Evolutionary conservation across 768 basidiomycete species (phyloP).

Genomic region (Leccinum uliginosum): DNA sequence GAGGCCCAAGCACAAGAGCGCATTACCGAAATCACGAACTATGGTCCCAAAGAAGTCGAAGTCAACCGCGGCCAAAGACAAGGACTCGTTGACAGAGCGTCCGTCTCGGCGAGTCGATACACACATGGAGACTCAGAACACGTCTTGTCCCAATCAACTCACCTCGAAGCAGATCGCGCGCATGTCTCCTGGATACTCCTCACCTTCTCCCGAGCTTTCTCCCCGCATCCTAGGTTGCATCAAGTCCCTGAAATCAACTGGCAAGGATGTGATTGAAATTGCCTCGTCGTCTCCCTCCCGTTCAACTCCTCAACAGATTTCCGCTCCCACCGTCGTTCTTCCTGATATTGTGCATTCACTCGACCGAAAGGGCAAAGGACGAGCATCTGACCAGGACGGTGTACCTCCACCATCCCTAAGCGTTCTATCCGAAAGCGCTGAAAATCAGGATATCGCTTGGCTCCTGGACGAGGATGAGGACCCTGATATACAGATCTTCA

Average conservation of each 20-base stretch:
- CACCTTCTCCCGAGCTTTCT: conserved; percentile 14
- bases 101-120: conserved; percentile 42
- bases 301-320: conserved; percentile 10
- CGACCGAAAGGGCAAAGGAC: conserved; percentile 13
- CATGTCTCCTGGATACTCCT: conserved; percentile 7
- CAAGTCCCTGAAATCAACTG: conserved; percentile 22
- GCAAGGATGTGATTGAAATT: conserved; percentile 29
- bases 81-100: conserved; percentile 31
- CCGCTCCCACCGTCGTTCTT: background rate
- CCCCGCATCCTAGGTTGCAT: background rate
- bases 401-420: background rate
- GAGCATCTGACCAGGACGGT: background rate
- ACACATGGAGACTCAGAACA: conserved; percentile 49
- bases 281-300: conserved; percentile 28
- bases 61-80: conserved; percentile 20
- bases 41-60: conserved; percentile 27
- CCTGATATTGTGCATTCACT: background rate
- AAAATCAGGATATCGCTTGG: conserved; percentile 54
- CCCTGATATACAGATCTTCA: conserved; percentile 45
- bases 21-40: conserved; percentile 45
- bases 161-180: background rate
- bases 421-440: background rate
- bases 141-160: conserved; percentile 16
- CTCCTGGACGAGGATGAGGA: conserved; percentile 65
- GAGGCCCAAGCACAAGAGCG: conserved; percentile 33